phyloP scores from a whole-genome alignment of 2,329 filamentous ascomycete genomes.

The Stachybotrys elegans region DNA sequence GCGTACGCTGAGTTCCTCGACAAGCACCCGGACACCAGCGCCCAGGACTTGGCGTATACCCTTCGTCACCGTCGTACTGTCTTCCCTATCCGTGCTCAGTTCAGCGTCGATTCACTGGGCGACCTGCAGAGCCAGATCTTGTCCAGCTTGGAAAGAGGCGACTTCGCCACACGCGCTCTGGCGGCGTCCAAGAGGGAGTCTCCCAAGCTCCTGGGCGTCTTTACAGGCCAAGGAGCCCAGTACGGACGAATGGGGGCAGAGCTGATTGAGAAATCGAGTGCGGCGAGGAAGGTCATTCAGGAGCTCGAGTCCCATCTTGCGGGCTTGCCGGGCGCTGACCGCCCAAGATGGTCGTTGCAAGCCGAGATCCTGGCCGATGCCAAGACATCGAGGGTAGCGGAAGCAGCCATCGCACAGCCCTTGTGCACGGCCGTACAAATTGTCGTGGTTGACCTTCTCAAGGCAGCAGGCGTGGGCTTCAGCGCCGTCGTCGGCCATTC shows the following conservation, averaged over 20 bases:
- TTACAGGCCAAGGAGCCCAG: constrained; percentile 12
- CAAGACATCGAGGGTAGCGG: constrained; percentile 21
- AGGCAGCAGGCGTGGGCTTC: constrained; percentile 21
- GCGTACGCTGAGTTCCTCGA: neutral
- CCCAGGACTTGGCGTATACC: neutral
- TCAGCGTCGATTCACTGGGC: neutral
- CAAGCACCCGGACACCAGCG: neutral
- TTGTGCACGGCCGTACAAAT: constrained; percentile 51
- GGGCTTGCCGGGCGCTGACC: neutral
- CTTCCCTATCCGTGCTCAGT: neutral
- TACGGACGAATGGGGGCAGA: constrained; percentile 9
- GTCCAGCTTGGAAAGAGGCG: constrained; percentile 17
- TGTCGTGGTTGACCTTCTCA: constrained; percentile 32
- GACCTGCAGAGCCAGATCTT: neutral
- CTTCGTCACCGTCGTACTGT: neutral
- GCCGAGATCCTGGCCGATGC: constrained; percentile 19
- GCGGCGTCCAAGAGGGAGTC: constrained; percentile 16
- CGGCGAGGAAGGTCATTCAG: neutral
- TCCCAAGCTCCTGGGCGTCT: constrained; percentile 16
- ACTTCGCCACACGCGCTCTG: constrained; percentile 13
- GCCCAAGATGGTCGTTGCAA: neutral
- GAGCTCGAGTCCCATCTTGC: neutral
- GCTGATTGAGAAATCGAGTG: constrained; percentile 3
- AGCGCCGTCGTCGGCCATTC: constrained; percentile 31
- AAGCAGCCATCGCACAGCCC: constrained; percentile 42